Evolutionary conservation across 225 moss, liverwort and hornwort species (phyloP), one percentile per base, ranked within the genome.

Genomic region (Bryum argenteum): DNA sequence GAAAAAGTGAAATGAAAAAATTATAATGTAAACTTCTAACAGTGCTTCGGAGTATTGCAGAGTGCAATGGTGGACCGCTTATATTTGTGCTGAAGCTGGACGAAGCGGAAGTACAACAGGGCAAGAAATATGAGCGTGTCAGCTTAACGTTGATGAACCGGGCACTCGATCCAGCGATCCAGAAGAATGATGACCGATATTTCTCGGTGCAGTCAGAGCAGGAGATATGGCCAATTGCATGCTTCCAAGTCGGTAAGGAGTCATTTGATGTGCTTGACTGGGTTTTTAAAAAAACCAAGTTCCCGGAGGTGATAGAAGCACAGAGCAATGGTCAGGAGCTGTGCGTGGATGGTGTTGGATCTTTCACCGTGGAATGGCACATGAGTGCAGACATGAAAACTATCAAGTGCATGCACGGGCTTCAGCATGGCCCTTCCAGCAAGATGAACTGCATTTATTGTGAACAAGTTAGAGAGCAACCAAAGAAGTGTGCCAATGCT

Each of bases 101-200:
- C 1, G 11, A 66, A 33, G 33, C 52, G 0, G 10, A 37, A 52
- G 17, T 66, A 8, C n/a, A 52, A 0, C 19, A 66, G 7, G 37
- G 52, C 18, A 66, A 50, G 52, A 66, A 50, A 38, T 50, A 52
- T 66, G 50, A 66, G n/a, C n/a, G 37, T 11, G 10, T 44, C 1
- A 44, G 44, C 44, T 44, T 44, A 11, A 44, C 44, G 11, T 44
- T 44, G 11, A 44, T 44, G 9, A 44, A 44, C 11, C 1, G 11
- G 10, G 44, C 11, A 44, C 11, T 44, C 4, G 44, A 44, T 14
- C 44, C 3, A 1, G 2, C 2, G 11, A 44, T 44, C 11, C 2
- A 44, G 10, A 44, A 44, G 44, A 44, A 44, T 44, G 44, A 44
- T 44, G 44, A 44, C 11, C 11, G 44, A 44, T 44, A 44, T 10